Evolutionary conservation across 176 grass and related monocot genomes (phyloP).

Genomic region (Eleusine indica): DNA sequence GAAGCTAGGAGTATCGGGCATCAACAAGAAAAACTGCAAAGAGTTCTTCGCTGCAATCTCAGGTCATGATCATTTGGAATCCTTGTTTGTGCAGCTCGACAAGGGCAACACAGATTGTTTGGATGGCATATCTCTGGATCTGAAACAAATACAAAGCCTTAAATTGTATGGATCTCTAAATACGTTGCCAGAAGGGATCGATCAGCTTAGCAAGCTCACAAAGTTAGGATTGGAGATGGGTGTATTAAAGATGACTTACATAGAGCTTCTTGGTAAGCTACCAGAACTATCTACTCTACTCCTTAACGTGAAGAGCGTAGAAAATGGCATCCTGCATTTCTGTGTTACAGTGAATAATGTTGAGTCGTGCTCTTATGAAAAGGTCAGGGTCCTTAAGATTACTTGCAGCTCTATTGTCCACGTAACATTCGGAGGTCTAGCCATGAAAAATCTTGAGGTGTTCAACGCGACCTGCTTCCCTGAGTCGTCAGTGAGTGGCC

Average conservation of each 20-base stretch:
- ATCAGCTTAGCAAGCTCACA: neutral
- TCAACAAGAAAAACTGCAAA: neutral
- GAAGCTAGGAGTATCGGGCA: neutral
- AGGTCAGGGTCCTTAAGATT: no score
- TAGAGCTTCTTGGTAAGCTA: neutral
- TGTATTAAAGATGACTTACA: neutral
- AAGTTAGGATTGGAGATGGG: neutral
- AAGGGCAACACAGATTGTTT: neutral
- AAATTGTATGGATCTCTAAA: neutral
- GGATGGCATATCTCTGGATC: neutral
- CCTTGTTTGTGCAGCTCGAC: neutral
- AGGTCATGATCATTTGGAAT: neutral
- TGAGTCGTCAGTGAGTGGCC: no score
- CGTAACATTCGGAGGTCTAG: no score
- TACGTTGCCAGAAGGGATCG: neutral
- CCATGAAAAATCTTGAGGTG: no score
- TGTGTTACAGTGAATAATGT: no score
- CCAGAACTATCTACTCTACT: no score
- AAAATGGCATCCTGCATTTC: no score
- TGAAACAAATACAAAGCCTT: neutral
- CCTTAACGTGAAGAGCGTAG: no score
- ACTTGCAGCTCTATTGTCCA: no score
- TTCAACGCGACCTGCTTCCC: no score
- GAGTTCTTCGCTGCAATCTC: neutral
- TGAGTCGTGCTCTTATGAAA: no score